phyloP scores from a whole-genome alignment of 176 grass and related monocot species.

The Elymus sibiricus region DNA sequence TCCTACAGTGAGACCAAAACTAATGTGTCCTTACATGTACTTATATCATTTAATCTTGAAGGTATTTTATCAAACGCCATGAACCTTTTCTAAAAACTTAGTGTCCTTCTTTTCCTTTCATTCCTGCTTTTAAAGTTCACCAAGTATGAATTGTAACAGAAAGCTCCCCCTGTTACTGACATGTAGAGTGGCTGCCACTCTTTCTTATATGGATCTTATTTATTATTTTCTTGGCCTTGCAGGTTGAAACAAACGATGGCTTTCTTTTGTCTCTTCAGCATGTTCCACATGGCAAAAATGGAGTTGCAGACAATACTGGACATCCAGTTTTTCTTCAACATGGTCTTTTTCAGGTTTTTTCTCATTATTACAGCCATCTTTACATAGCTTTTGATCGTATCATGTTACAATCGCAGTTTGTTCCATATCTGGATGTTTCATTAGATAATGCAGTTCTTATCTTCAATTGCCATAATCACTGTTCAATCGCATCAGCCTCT shows the following conservation, averaged over 20 bases:
- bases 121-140: slow-evolving; percentile 3
- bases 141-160: neutral
- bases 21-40: neutral
- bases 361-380: slow-evolving; percentile 9
- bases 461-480: neutral
- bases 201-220: slow-evolving; percentile 14
- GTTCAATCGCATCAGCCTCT: neutral
- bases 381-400: neutral
- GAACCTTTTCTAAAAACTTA: neutral
- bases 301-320: slow-evolving; percentile 31
- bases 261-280: slow-evolving; percentile 82
- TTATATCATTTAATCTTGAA: neutral
- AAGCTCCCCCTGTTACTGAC: neutral
- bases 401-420: neutral
- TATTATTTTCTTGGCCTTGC: neutral
- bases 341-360: slow-evolving; percentile 88
- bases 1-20: neutral
- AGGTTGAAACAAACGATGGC: slow-evolving; percentile 89
- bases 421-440: slow-evolving; percentile 12
- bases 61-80: neutral
- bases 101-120: neutral
- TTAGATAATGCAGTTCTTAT: slow-evolving; percentile 1
- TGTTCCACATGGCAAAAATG: slow-evolving; percentile 63
- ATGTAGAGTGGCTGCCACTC: neutral
- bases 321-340: slow-evolving; percentile 94